Percentiles rank a stretch among this genome's conserved stretches.
Conservation (phyloP, 73 alveolate genomes). For the Blepharisma stoltei region DNA sequence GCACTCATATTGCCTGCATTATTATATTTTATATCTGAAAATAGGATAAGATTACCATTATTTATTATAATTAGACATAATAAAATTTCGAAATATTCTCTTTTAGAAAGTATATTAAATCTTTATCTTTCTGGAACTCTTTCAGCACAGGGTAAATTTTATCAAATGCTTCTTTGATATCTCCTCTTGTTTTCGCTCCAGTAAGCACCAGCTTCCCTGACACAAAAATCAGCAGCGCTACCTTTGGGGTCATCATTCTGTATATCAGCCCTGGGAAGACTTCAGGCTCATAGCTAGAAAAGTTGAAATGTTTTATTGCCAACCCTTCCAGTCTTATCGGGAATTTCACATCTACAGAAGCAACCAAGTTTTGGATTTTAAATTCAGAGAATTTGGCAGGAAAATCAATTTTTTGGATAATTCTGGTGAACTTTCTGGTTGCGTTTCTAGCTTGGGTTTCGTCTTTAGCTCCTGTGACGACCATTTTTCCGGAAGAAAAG, state of each 20-base stretch:
- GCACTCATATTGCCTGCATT: no score
- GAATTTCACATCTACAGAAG: constrained; percentile 82
- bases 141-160: constrained; percentile 75
- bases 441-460: constrained; percentile 90
- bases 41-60: no score
- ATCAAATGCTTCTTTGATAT: constrained; percentile 76
- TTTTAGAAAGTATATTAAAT: no score
- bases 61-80: no score
- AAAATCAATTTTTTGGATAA: constrained; percentile 78
- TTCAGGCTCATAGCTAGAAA: constrained; percentile 93
- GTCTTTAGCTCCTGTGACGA: constrained; percentile 97
- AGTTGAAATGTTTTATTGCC: constrained; percentile 45
- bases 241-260: constrained; percentile 83
- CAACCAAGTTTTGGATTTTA: constrained; percentile 88
- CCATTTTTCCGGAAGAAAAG: constrained; percentile 96
- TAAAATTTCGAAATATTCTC: no score
- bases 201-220: constrained; percentile 96
- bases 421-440: constrained; percentile 92
- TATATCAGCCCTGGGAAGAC: constrained; percentile 96
- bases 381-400: constrained; percentile 82
- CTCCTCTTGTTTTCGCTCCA: constrained; percentile 91
- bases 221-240: constrained; percentile 87
- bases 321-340: constrained; percentile 82
- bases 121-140: constrained; percentile 58
- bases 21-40: no score